Conservation (phyloP, 2,329 filamentous ascomycete genomes). For the Beauveria medogensis region DNA sequence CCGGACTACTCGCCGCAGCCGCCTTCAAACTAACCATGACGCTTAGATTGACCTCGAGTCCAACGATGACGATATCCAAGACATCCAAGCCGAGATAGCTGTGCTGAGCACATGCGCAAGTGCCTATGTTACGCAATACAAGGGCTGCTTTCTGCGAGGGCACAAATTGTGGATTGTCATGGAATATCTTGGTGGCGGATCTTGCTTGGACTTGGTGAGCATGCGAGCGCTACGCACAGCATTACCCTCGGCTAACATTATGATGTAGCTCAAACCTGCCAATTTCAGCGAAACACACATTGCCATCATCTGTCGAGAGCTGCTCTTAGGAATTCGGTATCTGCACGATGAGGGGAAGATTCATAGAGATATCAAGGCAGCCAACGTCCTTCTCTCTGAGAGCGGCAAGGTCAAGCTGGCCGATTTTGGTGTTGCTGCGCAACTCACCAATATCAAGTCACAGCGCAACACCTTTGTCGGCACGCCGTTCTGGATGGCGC, state of each 20-base stretch:
- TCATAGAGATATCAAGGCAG: slow-evolving; percentile 93
- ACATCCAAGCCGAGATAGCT: slow-evolving; percentile 95
- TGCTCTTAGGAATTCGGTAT: slow-evolving; percentile 85
- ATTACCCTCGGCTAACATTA: slow-evolving; percentile 21
- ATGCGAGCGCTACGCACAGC: slow-evolving; percentile 3
- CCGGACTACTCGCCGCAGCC: neutral
- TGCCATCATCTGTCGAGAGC: slow-evolving; percentile 86
- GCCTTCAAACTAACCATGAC: neutral
- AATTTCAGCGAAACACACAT: slow-evolving; percentile 85
- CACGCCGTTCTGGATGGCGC: slow-evolving; percentile 96
- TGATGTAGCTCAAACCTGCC: slow-evolving; percentile 71
- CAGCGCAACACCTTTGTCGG: slow-evolving; percentile 96
- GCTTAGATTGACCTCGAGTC: slow-evolving; percentile 95
- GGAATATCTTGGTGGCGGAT: slow-evolving; percentile 94
- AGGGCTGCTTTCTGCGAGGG: slow-evolving; percentile 88
- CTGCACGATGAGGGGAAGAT: slow-evolving; percentile 92
- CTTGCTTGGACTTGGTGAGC: slow-evolving; percentile 81
- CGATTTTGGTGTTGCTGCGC: slow-evolving; percentile 94
- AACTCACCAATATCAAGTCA: slow-evolving; percentile 95
- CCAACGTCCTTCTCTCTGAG: slow-evolving; percentile 89
- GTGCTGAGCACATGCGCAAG: slow-evolving; percentile 92
- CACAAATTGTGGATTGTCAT: slow-evolving; percentile 99
- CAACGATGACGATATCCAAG: slow-evolving; percentile 95
- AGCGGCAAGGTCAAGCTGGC: slow-evolving; percentile 88
- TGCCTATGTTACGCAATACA: slow-evolving; percentile 91